Conservation (phyloP, 2,329 filamentous ascomycete genomes). For the Xylaria sp. region DNA sequence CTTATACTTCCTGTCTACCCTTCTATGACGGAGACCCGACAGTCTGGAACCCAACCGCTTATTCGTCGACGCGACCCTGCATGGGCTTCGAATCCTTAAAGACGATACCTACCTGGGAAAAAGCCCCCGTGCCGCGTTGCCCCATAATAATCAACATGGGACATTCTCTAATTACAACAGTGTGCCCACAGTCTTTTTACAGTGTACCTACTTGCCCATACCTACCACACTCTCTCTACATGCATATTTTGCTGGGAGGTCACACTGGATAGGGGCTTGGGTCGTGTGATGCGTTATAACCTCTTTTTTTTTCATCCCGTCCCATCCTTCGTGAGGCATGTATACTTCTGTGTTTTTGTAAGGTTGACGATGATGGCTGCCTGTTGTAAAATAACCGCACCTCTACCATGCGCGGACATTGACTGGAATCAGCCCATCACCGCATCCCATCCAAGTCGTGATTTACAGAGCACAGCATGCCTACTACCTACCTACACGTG, state of each 20-base stretch:
- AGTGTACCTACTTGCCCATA: not conserved
- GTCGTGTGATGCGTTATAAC: too few species aligned
- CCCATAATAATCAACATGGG: constrained; percentile 15
- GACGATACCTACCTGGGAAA: constrained; percentile 1
- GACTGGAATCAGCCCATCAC: not conserved
- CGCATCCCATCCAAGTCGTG: not conserved
- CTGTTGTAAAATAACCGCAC: too few species aligned
- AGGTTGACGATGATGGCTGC: too few species aligned
- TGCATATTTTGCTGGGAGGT: too few species aligned
- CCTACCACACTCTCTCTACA: too few species aligned
- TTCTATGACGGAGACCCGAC: constrained; percentile 28
- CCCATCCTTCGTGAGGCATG: too few species aligned
- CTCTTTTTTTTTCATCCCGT: too few species aligned
- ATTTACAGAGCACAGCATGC: not conserved
- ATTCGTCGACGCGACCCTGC: constrained; percentile 20
- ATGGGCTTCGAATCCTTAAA: constrained; percentile 18
- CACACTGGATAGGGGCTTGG: too few species aligned
- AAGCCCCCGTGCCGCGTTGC: constrained; percentile 7
- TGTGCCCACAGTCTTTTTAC: not conserved
- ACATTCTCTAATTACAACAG: constrained; percentile 12
- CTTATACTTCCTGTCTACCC: not conserved
- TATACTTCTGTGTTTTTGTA: too few species aligned
- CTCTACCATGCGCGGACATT: not conserved
- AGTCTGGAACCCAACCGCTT: constrained; percentile 35
- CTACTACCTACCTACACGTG: not conserved